Conservation (phyloP, 2,329 filamentous ascomycete species). For the Paecilomyces formosus region DNA sequence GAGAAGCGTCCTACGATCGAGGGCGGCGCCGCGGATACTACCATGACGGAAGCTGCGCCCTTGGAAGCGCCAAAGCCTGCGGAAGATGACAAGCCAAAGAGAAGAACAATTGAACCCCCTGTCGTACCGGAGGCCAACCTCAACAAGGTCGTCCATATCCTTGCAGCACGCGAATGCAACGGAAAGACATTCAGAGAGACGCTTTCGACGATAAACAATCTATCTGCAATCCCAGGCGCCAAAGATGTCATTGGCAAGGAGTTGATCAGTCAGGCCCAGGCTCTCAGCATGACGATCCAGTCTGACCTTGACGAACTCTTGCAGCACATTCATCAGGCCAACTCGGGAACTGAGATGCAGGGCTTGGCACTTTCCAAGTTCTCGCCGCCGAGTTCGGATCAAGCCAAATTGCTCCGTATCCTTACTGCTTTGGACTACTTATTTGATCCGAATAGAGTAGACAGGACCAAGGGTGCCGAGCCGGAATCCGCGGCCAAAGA, state of each 20-base stretch:
- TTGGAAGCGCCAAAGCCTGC: constrained; percentile 31
- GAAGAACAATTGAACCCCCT: constrained; percentile 65
- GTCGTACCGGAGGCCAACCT: constrained; percentile 84
- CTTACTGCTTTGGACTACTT: constrained; percentile 92
- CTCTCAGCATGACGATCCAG: constrained; percentile 76
- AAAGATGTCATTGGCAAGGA: constrained; percentile 90
- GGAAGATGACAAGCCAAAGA: constrained; percentile 48
- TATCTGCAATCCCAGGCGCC: constrained; percentile 85
- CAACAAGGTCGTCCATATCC: constrained; percentile 89
- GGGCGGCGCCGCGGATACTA: constrained; percentile 26
- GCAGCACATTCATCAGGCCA: constrained; percentile 76
- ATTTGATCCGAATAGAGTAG: constrained; percentile 70
- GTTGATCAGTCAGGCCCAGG: constrained; percentile 77
- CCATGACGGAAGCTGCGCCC: constrained; percentile 29
- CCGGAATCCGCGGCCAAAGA: constrained; percentile 61
- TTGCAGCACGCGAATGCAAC: constrained; percentile 91
- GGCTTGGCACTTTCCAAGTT: constrained; percentile 91
- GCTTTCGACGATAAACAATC: constrained; percentile 95
- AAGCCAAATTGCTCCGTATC: constrained; percentile 88
- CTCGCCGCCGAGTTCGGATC: constrained; percentile 89
- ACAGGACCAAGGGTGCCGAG: constrained; percentile 45
- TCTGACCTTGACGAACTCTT: constrained; percentile 77
- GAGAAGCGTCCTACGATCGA: constrained; percentile 19
- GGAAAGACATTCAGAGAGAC: constrained; percentile 98
- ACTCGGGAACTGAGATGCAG: constrained; percentile 88